phyloP scores from a whole-genome alignment of 441 rosid species.

The Bocquillonia castaneifolia region DNA sequence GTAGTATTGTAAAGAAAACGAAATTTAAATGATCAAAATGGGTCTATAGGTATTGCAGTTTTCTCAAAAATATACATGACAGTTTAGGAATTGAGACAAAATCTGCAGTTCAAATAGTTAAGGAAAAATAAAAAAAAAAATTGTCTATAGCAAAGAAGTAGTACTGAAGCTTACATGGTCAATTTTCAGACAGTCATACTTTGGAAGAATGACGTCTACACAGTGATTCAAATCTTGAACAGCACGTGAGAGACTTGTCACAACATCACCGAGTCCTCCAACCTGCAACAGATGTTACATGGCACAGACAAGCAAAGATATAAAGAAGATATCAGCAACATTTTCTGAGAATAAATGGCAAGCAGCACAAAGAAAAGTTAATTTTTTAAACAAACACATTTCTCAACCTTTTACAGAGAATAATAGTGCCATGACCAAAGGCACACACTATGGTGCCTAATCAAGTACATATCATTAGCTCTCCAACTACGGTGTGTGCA shows the following conservation, averaged over 20 bases:
- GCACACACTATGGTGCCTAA: constrained; percentile 6
- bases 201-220: constrained; percentile 82
- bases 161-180: constrained; percentile 60
- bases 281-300: constrained; percentile 51
- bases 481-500: neutral
- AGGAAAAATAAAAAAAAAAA: neutral
- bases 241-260: constrained; percentile 97
- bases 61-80: neutral
- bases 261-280: constrained; percentile 97
- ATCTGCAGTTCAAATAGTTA: neutral
- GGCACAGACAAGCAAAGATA: neutral
- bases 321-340: neutral
- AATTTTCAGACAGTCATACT: constrained; percentile 81
- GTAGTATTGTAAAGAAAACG: neutral
- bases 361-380: neutral
- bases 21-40: neutral
- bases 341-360: neutral
- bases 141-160: constrained; percentile 14
- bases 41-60: neutral
- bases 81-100: constrained; percentile 1
- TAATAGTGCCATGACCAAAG: neutral
- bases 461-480: neutral
- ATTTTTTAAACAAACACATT: neutral
- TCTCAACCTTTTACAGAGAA: neutral
- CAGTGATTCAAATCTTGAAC: constrained; percentile 88